A percentile compares a stretch with the other conserved stretches of the same genome.
Conservation (phyloP, 2,329 filamentous ascomycete genomes). For the Colletotrichum abscissum region DNA sequence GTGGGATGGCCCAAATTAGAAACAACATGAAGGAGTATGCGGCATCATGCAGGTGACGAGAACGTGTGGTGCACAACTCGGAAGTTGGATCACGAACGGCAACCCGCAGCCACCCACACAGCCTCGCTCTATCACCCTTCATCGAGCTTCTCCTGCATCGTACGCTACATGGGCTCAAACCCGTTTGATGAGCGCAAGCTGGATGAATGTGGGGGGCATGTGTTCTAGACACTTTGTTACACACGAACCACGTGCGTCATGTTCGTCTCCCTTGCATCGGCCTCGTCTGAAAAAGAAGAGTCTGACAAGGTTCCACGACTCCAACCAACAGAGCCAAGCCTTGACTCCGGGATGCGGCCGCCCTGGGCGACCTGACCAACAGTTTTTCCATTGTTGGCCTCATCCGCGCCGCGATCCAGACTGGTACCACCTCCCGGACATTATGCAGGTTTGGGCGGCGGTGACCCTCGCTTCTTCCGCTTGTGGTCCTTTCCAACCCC, state of each 20-base stretch:
- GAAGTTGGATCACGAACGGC: neutral
- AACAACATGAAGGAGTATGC: neutral
- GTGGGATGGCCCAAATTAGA: neutral
- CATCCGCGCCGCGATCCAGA: neutral
- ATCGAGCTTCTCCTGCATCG: neutral
- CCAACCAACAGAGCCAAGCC: neutral
- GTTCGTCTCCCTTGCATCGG: neutral
- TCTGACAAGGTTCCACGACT: neutral
- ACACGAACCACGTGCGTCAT: neutral
- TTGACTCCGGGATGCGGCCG: neutral
- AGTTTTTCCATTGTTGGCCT: too few relatives aligned
- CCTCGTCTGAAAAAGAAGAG: neutral
- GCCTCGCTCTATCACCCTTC: neutral
- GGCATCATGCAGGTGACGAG: neutral
- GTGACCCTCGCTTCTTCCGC: neutral
- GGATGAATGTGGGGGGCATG: neutral
- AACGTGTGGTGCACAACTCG: neutral
- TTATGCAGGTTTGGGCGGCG: neutral
- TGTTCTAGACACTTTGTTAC: neutral
- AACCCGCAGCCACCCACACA: neutral
- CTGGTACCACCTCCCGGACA: neutral
- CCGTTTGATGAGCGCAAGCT: neutral
- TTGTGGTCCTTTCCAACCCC: neutral
- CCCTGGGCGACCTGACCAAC: neutral
- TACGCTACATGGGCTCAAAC: neutral